Base-by-base conservation (phyloP, 441 rosid genomes). In the Manihot esculenta region DNA sequence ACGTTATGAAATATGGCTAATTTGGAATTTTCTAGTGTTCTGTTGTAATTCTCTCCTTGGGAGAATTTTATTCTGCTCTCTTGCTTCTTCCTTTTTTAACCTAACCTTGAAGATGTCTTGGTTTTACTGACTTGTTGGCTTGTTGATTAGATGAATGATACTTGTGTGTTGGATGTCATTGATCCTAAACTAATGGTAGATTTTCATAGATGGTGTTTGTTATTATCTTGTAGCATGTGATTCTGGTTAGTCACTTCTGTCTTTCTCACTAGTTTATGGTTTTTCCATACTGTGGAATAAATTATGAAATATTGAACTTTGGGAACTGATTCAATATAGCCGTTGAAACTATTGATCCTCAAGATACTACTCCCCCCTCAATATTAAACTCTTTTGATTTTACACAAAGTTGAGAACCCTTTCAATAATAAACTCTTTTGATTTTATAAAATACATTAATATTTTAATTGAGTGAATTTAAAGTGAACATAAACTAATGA, bases 11-110 rank as follows among this genome's bases (percentile, higher is more conserved):
- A 18, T 24, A 62, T 68, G 66, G 56, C 41, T 51, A 20, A 38
- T 60, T 0, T 56, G 33, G 74, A 57, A 55, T 55, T 57, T 58
- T 64, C 55, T 66, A 63, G 70, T 57, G 18, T 62, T 21, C 11
- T 42, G 61, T 54, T 77, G 68, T 65, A 35, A 66, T 74, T 70
- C 80, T 78, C 80, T 74, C 7, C 48, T 23, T 9, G 55, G 64
- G 81, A 70, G 85, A 77, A 73, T 83, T 82, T 72, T 54, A 13
- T 62, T 53, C 10, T 60, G 44, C 38, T 24, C 17, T 20, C 42
- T 21, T 74, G n/a, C 14, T 68, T 65, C 27, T 64, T 63, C 14
- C 10, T 45, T 17, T 3, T 2, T 58, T 27, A 61, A 35, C 24
- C 54, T n/a, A 76, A 57, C 27, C 56, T 63, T 66, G 3, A 7